phyloP scores from a whole-genome alignment of 805 yeast genomes.

The Barnettozyma pratensis region DNA sequence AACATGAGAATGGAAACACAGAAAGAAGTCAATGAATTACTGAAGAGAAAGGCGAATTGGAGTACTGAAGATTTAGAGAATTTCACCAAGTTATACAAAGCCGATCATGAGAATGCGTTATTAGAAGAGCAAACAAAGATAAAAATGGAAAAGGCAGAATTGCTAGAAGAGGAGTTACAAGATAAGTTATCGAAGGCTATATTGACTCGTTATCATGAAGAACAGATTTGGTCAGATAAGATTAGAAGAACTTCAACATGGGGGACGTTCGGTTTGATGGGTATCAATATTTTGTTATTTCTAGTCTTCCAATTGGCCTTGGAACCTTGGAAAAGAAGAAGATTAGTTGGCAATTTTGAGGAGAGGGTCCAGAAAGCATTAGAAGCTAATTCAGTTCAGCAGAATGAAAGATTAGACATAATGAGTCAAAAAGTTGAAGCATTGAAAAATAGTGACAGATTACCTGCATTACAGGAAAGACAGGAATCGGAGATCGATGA shows the following conservation, averaged over 20 bases:
- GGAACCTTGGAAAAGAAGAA: conserved; percentile 90
- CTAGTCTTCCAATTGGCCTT: conserved; percentile 77
- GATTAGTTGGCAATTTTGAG: conserved; percentile 81
- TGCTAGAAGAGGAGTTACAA: conserved; percentile 61
- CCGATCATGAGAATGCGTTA: conserved; percentile 71
- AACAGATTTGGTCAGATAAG: conserved; percentile 97
- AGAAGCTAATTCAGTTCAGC: conserved; percentile 29
- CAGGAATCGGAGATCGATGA: conserved; percentile 18
- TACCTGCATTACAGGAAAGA: conserved; percentile 16
- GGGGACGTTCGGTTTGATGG: conserved; percentile 93
- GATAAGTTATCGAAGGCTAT: conserved; percentile 69
- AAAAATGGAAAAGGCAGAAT: conserved; percentile 50
- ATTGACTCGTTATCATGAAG: conserved; percentile 88
- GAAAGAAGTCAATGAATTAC: conserved; percentile 76
- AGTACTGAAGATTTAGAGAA: conserved; percentile 68
- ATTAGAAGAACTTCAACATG: conserved; percentile 91
- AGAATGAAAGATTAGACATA: conserved; percentile 25
- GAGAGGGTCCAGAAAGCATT: conserved; percentile 60
- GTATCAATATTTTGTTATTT: conserved; percentile 73
- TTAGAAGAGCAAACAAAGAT: conserved; percentile 47
- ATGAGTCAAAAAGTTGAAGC: conserved; percentile 24
- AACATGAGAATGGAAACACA: conserved; percentile 65
- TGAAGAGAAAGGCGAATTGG: conserved; percentile 87
- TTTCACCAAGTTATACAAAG: conserved; percentile 75
- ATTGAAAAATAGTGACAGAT: conserved; percentile 16